phyloP scores from a whole-genome alignment of 768 basidiomycete genomes.

The Mycena maculata region DNA sequence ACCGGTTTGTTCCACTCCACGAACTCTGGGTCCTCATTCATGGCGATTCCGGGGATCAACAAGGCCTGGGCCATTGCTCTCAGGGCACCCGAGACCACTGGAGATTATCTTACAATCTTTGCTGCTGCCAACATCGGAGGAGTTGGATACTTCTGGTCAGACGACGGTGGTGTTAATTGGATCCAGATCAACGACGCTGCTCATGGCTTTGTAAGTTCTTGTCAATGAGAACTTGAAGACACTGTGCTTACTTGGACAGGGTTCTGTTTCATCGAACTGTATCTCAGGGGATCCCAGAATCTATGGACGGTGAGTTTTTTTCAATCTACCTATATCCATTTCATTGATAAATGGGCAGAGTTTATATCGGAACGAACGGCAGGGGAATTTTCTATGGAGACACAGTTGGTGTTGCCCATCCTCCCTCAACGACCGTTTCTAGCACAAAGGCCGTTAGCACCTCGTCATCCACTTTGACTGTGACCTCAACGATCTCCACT shows the following conservation, averaged over 20 bases:
- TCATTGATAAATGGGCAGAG: slow-evolving; percentile 45
- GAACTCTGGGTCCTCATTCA: slow-evolving; percentile 61
- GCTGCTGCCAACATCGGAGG: slow-evolving; percentile 64
- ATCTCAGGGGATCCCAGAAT: slow-evolving; percentile 64
- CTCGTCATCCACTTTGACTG: neutral
- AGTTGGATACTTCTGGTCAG: slow-evolving; percentile 66
- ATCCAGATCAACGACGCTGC: slow-evolving; percentile 67
- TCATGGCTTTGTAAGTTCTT: slow-evolving; percentile 58
- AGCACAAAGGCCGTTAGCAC: slow-evolving; percentile 22
- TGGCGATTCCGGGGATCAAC: slow-evolving; percentile 57
- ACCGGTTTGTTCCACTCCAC: slow-evolving; percentile 68
- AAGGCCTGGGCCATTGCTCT: slow-evolving; percentile 70
- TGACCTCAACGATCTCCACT: slow-evolving; percentile 8
- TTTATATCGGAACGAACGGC: slow-evolving; percentile 72
- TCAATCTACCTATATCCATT: neutral
- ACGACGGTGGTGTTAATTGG: slow-evolving; percentile 68
- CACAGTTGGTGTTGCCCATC: slow-evolving; percentile 36
- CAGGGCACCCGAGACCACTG: slow-evolving; percentile 60
- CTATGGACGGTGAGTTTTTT: slow-evolving; percentile 60
- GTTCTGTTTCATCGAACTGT: slow-evolving; percentile 57
- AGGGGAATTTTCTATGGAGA: slow-evolving; percentile 65
- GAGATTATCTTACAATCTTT: slow-evolving; percentile 66
- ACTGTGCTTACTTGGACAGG: slow-evolving; percentile 31
- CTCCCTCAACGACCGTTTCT: too few relatives aligned
- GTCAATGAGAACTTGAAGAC: neutral